Conservation (phyloP, 2,329 filamentous ascomycete species). For the Rhexocercosporidium sp. region DNA sequence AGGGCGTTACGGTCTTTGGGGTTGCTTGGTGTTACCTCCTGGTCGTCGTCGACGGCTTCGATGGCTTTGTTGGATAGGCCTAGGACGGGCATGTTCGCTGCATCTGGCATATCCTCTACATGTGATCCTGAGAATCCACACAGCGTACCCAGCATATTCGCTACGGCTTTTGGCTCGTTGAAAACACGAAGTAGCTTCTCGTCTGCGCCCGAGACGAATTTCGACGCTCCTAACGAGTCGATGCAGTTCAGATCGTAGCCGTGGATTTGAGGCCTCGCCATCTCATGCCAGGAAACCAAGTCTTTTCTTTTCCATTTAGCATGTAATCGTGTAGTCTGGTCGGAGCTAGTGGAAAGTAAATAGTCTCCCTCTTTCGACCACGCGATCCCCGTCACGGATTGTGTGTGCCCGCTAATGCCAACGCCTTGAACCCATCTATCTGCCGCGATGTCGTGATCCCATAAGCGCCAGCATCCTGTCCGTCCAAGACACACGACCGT, state of each 20-base stretch:
- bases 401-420: slow-evolving; percentile 83
- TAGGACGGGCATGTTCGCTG: slow-evolving; percentile 92
- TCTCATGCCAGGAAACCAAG: slow-evolving; percentile 84
- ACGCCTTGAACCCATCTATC: slow-evolving; percentile 79
- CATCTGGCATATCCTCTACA: slow-evolving; percentile 70
- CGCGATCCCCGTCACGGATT: slow-evolving; percentile 78
- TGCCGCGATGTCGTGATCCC: slow-evolving; percentile 65
- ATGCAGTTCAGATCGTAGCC: slow-evolving; percentile 98
- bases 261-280: slow-evolving; percentile 94
- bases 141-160: slow-evolving; percentile 71
- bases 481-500: slow-evolving; percentile 83
- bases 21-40: slow-evolving; percentile 50
- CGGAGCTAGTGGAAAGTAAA: slow-evolving; percentile 84
- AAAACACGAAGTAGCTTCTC: slow-evolving; percentile 99
- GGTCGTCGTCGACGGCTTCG: slow-evolving; percentile 58
- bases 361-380: slow-evolving; percentile 87
- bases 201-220: slow-evolving; percentile 93
- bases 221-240: slow-evolving; percentile 71
- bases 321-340: slow-evolving; percentile 91
- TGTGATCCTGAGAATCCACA: slow-evolving; percentile 59
- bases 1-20: slow-evolving; percentile 58
- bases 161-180: slow-evolving; percentile 83
- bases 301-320: slow-evolving; percentile 70
- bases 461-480: slow-evolving; percentile 91
- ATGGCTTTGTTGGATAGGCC: slow-evolving; percentile 96